Conservation (phyloP, 75 land plant genomes). For the Chamaecyparis obtusa region DNA sequence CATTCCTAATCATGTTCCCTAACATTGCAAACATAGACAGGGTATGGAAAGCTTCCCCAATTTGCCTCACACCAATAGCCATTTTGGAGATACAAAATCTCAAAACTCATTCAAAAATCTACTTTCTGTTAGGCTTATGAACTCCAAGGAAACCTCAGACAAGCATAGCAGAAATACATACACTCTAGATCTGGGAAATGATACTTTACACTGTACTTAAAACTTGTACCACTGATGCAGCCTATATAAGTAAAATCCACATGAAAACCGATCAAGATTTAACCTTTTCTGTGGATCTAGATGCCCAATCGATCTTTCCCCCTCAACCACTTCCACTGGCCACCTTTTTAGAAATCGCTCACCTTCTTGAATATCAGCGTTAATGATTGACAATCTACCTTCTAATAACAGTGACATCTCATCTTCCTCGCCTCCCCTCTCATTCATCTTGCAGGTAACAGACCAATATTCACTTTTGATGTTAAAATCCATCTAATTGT, state of each 20-base stretch:
- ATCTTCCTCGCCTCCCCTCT: background rate
- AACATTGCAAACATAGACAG: slow-evolving; percentile 76
- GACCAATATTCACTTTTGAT: too few species aligned
- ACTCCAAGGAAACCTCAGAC: background rate
- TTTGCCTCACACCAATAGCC: slow-evolving; percentile 64
- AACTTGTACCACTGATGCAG: background rate
- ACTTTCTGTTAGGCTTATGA: background rate
- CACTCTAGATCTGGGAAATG: background rate
- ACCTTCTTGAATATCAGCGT: background rate
- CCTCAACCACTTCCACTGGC: background rate
- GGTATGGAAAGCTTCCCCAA: slow-evolving; percentile 56
- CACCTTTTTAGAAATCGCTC: background rate
- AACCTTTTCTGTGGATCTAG: background rate
- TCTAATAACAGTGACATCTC: background rate
- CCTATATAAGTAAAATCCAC: background rate
- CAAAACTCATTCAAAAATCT: background rate
- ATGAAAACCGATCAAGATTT: background rate
- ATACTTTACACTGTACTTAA: background rate
- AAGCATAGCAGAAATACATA: background rate
- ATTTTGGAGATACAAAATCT: slow-evolving; percentile 12
- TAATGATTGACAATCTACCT: background rate
- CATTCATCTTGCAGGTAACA: background rate
- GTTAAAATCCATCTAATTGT: too few species aligned
- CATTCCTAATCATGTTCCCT: slow-evolving; percentile 67
- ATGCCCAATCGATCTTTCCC: background rate